Evolutionary conservation across 148 eudicot species (phyloP).

Genomic region (Cornus controversa): DNA sequence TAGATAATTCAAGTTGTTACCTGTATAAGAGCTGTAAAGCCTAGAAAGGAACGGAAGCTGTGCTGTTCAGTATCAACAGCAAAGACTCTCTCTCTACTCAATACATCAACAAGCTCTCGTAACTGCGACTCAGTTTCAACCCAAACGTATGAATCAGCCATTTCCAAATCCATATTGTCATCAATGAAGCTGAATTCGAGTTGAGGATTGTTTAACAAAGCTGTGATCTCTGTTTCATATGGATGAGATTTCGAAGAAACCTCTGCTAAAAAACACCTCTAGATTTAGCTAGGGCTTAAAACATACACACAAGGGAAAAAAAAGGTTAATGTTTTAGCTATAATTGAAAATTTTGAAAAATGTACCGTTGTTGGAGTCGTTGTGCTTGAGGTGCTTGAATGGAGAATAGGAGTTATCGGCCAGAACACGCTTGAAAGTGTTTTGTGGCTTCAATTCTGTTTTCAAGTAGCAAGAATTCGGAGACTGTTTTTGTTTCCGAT

Average conservation of each 20-base stretch:
- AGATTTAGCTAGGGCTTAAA: constrained; percentile 13
- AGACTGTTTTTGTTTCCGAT: constrained; percentile 24
- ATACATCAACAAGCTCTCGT: constrained; percentile 49
- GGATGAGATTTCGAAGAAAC: constrained; percentile 55
- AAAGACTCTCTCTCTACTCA: constrained; percentile 69
- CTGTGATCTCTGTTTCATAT: constrained; percentile 54
- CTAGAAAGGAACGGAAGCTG: constrained; percentile 79
- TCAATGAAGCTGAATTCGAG: constrained; percentile 34
- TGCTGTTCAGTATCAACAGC: constrained; percentile 98
- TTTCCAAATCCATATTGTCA: constrained; percentile 31
- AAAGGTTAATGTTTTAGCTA: too few species aligned
- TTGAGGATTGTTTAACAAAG: constrained; percentile 44
- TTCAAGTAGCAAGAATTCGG: constrained; percentile 55
- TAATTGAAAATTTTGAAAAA: too few species aligned
- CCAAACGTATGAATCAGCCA: constrained; percentile 59
- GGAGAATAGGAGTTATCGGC: constrained; percentile 82
- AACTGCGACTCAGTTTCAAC: constrained; percentile 73
- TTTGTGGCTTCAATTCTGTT: constrained; percentile 62
- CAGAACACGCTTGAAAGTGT: constrained; percentile 63
- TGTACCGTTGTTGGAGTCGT: constrained; percentile 26
- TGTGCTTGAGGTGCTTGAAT: constrained; percentile 71
- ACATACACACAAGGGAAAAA: too few species aligned
- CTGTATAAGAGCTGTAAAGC: constrained; percentile 91
- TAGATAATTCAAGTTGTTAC: constrained; percentile 24
- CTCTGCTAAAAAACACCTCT: constrained; percentile 28